A percentile compares a stretch with the other conserved stretches of the same genome.
These are phyloP conservation scores for Plenodomus lindquistii DNA, from an alignment of 2,329 filamentous ascomycete species.

Conservation along the genomic window DNA sequence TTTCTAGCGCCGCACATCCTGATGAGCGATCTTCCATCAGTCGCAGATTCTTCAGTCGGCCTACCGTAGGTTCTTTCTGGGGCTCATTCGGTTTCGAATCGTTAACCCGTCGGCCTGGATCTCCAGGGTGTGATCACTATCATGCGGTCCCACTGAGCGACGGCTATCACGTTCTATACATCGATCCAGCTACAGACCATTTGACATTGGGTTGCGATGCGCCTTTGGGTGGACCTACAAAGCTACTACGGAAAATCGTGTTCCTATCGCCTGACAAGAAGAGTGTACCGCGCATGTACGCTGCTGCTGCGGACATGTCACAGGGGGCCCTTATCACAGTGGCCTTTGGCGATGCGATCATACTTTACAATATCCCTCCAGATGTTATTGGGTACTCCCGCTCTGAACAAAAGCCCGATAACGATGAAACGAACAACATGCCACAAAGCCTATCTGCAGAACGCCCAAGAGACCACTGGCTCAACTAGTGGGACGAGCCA, in stretches of 20 bases:
- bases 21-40: conserved; percentile 32
- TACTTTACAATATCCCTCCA: conserved; percentile 64
- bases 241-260: conserved; percentile 62
- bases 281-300: conserved; percentile 57
- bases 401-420: conserved; percentile 28
- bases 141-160: conserved; percentile 67
- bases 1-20: conserved; percentile 62
- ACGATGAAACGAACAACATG: conserved; percentile 18
- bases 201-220: conserved; percentile 67
- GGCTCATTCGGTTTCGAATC: conserved; percentile 28
- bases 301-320: conserved; percentile 59
- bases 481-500: conserved; percentile 34
- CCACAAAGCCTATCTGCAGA: conserved; percentile 12
- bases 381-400: conserved; percentile 49
- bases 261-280: conserved; percentile 49
- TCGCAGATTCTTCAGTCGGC: conserved; percentile 24
- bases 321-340: conserved; percentile 64
- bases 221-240: conserved; percentile 59
- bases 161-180: conserved; percentile 67
- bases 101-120: conserved; percentile 4
- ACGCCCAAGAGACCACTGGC: conserved; percentile 31
- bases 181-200: conserved; percentile 60
- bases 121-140: conserved; percentile 59
- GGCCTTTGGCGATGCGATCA: conserved; percentile 57
- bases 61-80: conserved; percentile 23